These are phyloP conservation scores for Atkinsonella hypoxylon DNA, from an alignment of 2,329 filamentous ascomycete species.

Conservation along the genomic window DNA sequence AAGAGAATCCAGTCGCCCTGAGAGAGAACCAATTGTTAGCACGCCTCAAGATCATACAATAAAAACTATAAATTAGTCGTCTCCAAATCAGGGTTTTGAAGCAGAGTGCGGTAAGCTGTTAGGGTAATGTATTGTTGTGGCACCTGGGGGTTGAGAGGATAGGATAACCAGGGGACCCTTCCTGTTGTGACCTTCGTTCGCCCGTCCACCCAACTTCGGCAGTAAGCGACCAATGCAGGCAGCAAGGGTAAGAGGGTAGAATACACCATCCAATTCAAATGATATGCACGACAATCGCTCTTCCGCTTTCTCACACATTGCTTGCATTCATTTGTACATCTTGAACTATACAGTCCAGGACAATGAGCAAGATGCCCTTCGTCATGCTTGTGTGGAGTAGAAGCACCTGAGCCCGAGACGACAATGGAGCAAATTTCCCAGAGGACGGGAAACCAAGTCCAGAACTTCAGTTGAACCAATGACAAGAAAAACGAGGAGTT, in stretches of 20 bases:
- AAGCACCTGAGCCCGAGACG: background rate
- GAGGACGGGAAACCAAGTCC: background rate
- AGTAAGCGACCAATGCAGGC: constrained; percentile 2
- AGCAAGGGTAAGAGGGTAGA: background rate
- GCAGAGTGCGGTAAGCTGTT: background rate
- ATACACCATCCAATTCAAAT: constrained; percentile 5
- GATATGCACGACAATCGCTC: constrained; percentile 7
- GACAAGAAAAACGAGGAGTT: background rate
- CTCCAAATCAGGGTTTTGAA: background rate
- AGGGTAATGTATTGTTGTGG: background rate
- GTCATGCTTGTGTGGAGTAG: background rate
- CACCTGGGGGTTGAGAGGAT: constrained; percentile 1
- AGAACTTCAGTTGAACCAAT: background rate
- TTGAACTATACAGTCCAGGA: background rate
- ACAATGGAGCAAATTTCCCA: background rate
- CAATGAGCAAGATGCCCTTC: background rate
- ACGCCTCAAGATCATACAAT: background rate
- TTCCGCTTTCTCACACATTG: background rate
- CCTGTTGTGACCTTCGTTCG: constrained; percentile 28
- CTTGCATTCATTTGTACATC: background rate
- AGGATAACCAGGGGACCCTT: constrained; percentile 10
- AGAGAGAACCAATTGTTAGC: constrained; percentile 13
- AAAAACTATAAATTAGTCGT: background rate
- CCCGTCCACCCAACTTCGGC: constrained; percentile 14
- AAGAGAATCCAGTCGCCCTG: constrained; percentile 99